Conservation (phyloP, 495 filamentous ascomycete species). For the Daldinia loculata region DNA sequence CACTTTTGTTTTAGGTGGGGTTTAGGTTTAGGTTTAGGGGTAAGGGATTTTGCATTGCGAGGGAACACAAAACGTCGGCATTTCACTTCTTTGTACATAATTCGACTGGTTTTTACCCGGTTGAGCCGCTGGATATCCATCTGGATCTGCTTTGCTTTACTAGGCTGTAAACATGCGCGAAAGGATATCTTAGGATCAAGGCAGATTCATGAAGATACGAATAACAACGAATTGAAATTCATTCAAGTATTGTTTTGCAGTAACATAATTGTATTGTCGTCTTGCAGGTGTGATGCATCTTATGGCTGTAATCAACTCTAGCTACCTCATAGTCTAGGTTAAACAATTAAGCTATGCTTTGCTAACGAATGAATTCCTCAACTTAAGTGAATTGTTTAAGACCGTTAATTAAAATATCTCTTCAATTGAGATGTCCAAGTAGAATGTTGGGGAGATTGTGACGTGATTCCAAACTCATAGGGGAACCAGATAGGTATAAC, state of each 20-base stretch:
- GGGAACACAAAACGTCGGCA: constrained; percentile 29
- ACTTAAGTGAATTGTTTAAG: not conserved
- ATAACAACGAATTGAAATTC: constrained; percentile 22
- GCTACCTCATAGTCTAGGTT: not conserved
- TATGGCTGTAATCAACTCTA: not conserved
- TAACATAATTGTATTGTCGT: not conserved
- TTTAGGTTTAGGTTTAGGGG: constrained; percentile 19
- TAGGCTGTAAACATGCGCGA: constrained; percentile 19
- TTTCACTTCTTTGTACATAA: constrained; percentile 41
- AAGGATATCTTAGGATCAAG: constrained; percentile 33
- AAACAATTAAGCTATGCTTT: not conserved
- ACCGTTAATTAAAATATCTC: not conserved
- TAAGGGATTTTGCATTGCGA: constrained; percentile 27
- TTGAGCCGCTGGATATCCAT: constrained; percentile 34
- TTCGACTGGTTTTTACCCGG: constrained; percentile 7
- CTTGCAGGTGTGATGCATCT: not conserved
- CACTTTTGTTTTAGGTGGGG: constrained; percentile 12
- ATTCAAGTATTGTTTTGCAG: constrained; percentile 2
- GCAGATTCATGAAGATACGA: constrained; percentile 39
- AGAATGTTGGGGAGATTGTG: not conserved
- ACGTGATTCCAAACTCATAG: not conserved
- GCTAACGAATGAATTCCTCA: not conserved
- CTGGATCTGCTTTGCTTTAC: constrained; percentile 28
- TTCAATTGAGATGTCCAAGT: not conserved
- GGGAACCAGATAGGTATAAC: not conserved